Base-by-base conservation (phyloP, 495 filamentous ascomycete genomes). In the Platismatia glauca region DNA sequence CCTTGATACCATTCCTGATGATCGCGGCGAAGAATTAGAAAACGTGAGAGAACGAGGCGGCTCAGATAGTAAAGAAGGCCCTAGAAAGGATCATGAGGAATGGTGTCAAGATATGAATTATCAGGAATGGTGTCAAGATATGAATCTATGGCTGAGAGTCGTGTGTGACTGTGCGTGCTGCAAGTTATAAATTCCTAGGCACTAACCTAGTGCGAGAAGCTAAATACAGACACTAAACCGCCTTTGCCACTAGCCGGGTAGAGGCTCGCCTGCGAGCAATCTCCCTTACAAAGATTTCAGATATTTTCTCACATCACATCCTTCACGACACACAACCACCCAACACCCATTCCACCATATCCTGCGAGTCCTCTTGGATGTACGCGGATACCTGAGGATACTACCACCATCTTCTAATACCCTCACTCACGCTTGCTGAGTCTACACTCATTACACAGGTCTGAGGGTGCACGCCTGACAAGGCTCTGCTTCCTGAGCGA, bases 361-460 rank as follows among this genome's bases (percentile, higher is more conserved):
- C 52, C 63, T 46, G 63, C 63, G 63, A 61, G 24, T 61, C 63
- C 46, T 65, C 16, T 61, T 65, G 63, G 63, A 61, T 65, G 58
- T 20, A 55, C 58, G 63, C 63, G 52, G 63, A 65, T 61, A 31
- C 52, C n/a, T 55, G 55, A 62, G 48, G 33, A 64, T 64, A 66
- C 57, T 63, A 60, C 63, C 48, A 44, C 22, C 22, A 29, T 35
- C 53, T 46, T 61, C 38, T 41, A 52, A 62, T 31, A 48, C 43
- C 52, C 33, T 27, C 18, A 57, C 62, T 64, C 66, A 43, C 46
- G 33, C 27, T 52, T 58, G 53, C 62, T 64, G 66, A 62, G 66
- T 67, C 43, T 15, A 56, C 66, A 58, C 50, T 67, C 62, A 31
- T 64, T 65, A 59, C 57, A 46, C 58, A 24, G 18, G 34, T 52